Evolutionary conservation across 306 rosid genomes (phyloP), one percentile per base, ranked within the genome.

Genomic region (Citrullus mucosospermus): DNA sequence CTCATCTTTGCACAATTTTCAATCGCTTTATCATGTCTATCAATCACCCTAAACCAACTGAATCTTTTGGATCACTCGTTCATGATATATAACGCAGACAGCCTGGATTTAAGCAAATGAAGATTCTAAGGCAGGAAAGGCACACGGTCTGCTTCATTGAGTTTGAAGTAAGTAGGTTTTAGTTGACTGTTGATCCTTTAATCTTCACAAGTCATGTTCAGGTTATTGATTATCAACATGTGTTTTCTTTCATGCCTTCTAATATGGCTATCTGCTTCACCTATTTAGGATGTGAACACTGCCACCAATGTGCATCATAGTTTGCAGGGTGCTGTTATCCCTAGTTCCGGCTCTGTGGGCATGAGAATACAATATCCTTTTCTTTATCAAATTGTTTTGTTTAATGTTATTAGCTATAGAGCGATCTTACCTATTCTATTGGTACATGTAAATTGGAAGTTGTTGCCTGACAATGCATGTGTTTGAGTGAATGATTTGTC

Each of bases 301-400:
- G 99, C 99, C 71, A 85, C 87, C 80, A 89, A 88, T 78, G 98
- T 96, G 38, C 99, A 96, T 87, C 98, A 87, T 68, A 90, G 57
- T 88, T 85, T 96, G 85, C 99, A 96, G 89, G 99, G 99, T 79
- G 99, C 97, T 51, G 98, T 96, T 85, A 93, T 92, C 75, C 98
- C 96, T 59, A 96, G 99, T 87, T 96, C 99, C 62, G 99, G 99
- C 65, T 91, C 98, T 18, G 90, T 96, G 76, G 99, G 99, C 89
- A 96, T 96, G 99, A 90, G 99, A 79, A 96, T 96, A 90, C 99
- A 96, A 88, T 96, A 96, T 96, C 99, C 98, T 92, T 90, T 84
- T 78, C 39, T 9, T 55, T 75, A 60, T 25, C 17, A 69, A 85
- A 22, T 79, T 78, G 44, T 61, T 60, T 18, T 78, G 36, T 78